phyloP scores from a whole-genome alignment of 805 yeast species.

The Candida tallmaniae region DNA sequence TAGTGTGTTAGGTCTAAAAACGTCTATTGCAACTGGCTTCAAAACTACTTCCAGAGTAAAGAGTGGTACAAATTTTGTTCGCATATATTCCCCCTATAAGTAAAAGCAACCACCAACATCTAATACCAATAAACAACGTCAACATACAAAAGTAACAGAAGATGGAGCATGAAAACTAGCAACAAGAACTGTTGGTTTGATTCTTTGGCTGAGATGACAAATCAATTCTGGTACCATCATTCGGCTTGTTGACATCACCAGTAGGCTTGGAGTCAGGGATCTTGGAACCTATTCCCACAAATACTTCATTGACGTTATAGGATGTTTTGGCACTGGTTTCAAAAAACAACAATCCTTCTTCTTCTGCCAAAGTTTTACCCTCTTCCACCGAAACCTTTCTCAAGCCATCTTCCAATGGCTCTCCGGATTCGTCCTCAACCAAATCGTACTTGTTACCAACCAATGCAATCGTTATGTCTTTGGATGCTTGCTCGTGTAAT shows the following conservation, averaged over 20 bases:
- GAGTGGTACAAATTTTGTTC: no score
- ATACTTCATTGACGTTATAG: constrained; percentile 84
- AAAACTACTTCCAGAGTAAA: no score
- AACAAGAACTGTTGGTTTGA: constrained; percentile 4
- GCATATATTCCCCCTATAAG: no score
- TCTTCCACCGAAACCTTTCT: constrained; percentile 84
- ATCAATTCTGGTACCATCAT: constrained; percentile 32
- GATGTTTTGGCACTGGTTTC: constrained; percentile 95
- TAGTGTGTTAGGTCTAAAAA: no score
- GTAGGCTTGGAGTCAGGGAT: constrained; percentile 48
- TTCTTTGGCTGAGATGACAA: constrained; percentile 17
- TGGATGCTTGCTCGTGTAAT: constrained; percentile 91
- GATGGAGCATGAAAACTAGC: no score
- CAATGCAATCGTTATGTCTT: constrained; percentile 84
- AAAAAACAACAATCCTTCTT: constrained; percentile 84
- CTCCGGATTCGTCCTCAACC: constrained; percentile 46
- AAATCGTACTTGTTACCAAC: constrained; percentile 92
- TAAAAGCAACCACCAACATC: no score
- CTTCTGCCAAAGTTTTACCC: constrained; percentile 83
- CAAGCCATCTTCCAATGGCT: constrained; percentile 35
- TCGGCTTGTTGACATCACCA: constrained; percentile 4
- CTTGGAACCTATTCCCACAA: constrained; percentile 82
- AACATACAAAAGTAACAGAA: no score
- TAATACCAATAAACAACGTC: no score
- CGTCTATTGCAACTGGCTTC: no score